Evolutionary conservation across 352 stramenopile genomes (phyloP), one percentile per base, ranked within the genome.

Genomic region (Globisporangium uncinulatum): DNA sequence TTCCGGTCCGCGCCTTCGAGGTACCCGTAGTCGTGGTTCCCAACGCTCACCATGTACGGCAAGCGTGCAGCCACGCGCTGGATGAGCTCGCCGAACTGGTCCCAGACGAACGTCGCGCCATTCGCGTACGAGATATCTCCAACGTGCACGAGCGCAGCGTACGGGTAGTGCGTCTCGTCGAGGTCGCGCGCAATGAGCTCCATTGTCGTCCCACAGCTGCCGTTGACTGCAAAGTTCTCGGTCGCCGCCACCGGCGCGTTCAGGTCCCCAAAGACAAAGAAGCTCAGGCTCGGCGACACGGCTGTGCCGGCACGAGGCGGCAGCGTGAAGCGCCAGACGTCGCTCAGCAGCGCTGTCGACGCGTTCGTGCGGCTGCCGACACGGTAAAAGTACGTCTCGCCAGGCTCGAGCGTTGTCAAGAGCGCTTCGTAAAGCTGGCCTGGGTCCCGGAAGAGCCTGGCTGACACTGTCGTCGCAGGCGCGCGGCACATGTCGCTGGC

Each of bases 11-110:
- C 34, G n/a, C 59, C 56, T 17, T n/a, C 48, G 6, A 59, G 17
- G 37, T 74, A 72, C 37, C 66, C 65, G 36, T 79, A 82, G 39
- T 82, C 73, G 53, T 79, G 73, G 37, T 83, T 79, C 5, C 73
- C 70, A 0, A 79, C 67, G 14, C 59, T 65, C 32, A 96, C 73
- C 78, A 94, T 86, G 36, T 94, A 80, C 1, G 89, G 85, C 4
- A 96, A 69, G 19, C 65, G 63, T 7, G 80, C 69, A 11, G 88
- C 74, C 57, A 87, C 77, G 8, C 75, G 71, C 67, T 92, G 57
- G 63, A 97, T 93, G 54, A 96, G 74, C 42, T 83, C 59, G 24
- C 86, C 73, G 47, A 88, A 91, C 51, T 92, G 74, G 36, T 97
- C 88, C 90, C 90, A 97, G 45, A 90, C 66, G 46, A 73, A 88